Percentiles rank a stretch among this genome's conserved stretches.
Evolutionary conservation across 1,284 basidiomycete genomes (phyloP).

Genomic region (Macrocystidia cucumis): DNA sequence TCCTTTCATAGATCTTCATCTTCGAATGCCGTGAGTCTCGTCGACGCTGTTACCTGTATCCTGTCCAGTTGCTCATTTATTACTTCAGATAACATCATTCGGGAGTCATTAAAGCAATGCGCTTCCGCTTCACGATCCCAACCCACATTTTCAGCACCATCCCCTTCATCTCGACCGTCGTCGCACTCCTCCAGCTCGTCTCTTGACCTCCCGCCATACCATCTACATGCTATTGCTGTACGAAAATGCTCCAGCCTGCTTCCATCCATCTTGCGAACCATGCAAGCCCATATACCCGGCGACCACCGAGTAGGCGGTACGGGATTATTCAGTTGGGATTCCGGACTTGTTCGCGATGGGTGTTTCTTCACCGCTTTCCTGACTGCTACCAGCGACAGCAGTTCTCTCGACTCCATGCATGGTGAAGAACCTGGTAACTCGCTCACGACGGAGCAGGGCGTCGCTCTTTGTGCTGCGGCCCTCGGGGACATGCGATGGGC

Average conservation of each 20-base stretch:
- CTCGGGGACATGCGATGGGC: constrained; percentile 77
- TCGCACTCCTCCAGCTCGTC: constrained; percentile 42
- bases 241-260: constrained; percentile 43
- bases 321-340: constrained; percentile 73
- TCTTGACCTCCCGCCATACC: constrained; percentile 33
- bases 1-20: constrained; percentile 51
- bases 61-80: constrained; percentile 5
- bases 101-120: constrained; percentile 54
- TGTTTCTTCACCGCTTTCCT: constrained; percentile 75
- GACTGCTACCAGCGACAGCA: constrained; percentile 46
- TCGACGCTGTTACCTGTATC: constrained; percentile 2
- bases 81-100: constrained; percentile 52
- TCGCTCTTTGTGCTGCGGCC: constrained; percentile 63
- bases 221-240: constrained; percentile 35
- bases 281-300: constrained; percentile 48
- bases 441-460: constrained; percentile 58
- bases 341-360: constrained; percentile 72
- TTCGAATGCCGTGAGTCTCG: constrained; percentile 67
- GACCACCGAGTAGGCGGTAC: constrained; percentile 16
- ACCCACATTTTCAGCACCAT: constrained; percentile 23
- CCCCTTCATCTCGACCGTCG: constrained; percentile 31
- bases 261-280: constrained; percentile 51
- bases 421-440: constrained; percentile 25
- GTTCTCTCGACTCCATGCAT: constrained; percentile 29
- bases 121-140: constrained; percentile 19